Conservation (phyloP, 169 alveolate species). For the Plasmodium relictum region DNA sequence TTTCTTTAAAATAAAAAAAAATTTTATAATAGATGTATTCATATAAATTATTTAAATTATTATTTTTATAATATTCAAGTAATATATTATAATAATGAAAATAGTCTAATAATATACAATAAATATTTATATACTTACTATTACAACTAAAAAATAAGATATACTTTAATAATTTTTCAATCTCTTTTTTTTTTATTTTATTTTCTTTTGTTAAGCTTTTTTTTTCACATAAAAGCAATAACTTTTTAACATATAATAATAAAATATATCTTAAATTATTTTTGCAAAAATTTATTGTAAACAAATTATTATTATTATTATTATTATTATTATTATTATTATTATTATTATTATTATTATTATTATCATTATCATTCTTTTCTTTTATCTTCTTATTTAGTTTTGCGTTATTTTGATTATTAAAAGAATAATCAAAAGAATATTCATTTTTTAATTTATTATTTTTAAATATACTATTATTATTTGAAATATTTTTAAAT, state of each 20-base stretch:
- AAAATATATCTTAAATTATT: conserved; percentile 30
- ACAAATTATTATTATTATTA: not conserved
- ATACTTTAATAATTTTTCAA: conserved; percentile 11
- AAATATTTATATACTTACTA: conserved; percentile 25
- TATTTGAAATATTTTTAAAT: not conserved
- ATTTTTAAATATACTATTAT: not conserved
- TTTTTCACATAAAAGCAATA: conserved; percentile 12
- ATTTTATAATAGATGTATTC: conserved; percentile 45
- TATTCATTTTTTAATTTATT: not conserved
- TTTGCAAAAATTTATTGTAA: conserved; percentile 7
- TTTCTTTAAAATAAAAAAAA: conserved; percentile 34
- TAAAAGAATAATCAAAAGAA: too few species aligned
- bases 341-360: not conserved
- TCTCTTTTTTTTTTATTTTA: not conserved
- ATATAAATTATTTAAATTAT: conserved; percentile 2
- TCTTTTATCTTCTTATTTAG: too few species aligned
- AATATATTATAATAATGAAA: conserved; percentile 17
- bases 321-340: not conserved
- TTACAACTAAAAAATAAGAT: conserved; percentile 23
- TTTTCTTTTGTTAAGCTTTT: not conserved
- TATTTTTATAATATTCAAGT: conserved; percentile 7
- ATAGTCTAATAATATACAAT: conserved; percentile 13
- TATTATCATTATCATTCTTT: not conserved
- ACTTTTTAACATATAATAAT: conserved; percentile 51
- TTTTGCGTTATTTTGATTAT: too few species aligned